phyloP scores from a whole-genome alignment of 495 filamentous ascomycete genomes.

The Penicillium dipodomyicola region DNA sequence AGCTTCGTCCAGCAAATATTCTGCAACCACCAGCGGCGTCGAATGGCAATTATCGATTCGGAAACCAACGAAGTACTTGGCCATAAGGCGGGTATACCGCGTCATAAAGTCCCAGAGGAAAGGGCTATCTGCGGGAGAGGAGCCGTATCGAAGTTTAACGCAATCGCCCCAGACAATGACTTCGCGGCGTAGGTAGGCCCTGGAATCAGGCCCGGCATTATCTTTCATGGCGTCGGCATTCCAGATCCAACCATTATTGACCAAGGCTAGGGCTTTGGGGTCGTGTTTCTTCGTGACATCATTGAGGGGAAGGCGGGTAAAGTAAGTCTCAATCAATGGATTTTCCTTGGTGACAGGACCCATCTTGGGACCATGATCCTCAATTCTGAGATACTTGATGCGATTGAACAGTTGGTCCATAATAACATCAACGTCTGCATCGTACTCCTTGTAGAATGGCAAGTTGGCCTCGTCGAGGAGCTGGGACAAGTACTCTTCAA shows the following conservation, averaged over 20 bases:
- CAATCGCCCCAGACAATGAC: constrained; percentile 99
- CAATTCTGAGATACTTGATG: constrained; percentile 86
- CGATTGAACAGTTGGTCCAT: constrained; percentile 90
- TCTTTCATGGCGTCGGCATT: constrained; percentile 90
- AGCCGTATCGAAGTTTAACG: constrained; percentile 93
- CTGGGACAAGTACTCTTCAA: constrained; percentile 50
- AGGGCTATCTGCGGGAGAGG: constrained; percentile 76
- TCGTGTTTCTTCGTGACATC: constrained; percentile 74
- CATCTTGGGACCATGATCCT: constrained; percentile 84
- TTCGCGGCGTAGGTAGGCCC: constrained; percentile 86
- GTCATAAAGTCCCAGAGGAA: constrained; percentile 96
- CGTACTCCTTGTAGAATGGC: constrained; percentile 86
- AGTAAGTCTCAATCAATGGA: constrained; percentile 93
- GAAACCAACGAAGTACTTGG: constrained; percentile 93
- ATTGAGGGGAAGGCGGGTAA: constrained; percentile 84
- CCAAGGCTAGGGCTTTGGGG: constrained; percentile 73
- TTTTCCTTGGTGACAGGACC: constrained; percentile 72
- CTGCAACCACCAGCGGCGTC: constrained; percentile 87
- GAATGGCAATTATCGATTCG: constrained; percentile 99
- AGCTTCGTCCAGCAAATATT: constrained; percentile 91
- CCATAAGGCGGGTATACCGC: constrained; percentile 86
- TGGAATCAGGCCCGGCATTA: constrained; percentile 84
- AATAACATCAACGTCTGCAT: constrained; percentile 75
- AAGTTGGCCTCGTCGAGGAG: constrained; percentile 85
- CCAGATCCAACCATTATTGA: constrained; percentile 99